Evolutionary conservation across 345 rosid species (phyloP), one percentile per base, ranked within the genome.

Genomic region (Populus euphratica): DNA sequence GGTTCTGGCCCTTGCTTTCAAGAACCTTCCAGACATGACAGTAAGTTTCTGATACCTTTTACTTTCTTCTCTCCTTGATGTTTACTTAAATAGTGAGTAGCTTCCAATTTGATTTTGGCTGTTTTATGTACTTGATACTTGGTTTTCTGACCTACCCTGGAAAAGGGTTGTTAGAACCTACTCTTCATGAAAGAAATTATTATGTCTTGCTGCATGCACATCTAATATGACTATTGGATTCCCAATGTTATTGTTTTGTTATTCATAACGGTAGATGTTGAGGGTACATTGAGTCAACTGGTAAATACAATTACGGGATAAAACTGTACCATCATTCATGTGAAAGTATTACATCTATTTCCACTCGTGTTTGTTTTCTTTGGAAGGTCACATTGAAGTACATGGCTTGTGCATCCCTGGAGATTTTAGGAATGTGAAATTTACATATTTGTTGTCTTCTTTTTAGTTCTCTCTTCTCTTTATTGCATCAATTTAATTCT

Each of bases 1-100:
- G 67, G 99, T 96, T 79, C 87, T 96, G 83, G 98, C 99, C 66
- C 98, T 96, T 83, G 99, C 97, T 69, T 94, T 76, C 84, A 96
- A 91, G 88, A 72, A 95, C 69, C 93, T 94, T 85, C 98, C 98
- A 8, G 98, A 96, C 64, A 96, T 96, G 99, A 92, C 91, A 77
- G 99, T 92, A 85, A 84, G 93, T 78, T 67, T 67, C 36, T 65
- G 36, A 68, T 59, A 61, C 2, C 29, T 43, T n/a, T 67, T 10
- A 14, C 8, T 3, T 47, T 59, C 64, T 68, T 56, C 3, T 76
- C 9, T 17, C 13, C 38, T 65, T 31, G 5, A 8, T 6, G 0
- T 20, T 18, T 52, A 7, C 23, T 52, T 52, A 18, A 52, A 20
- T 52, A 52, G 59, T 6, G 23, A 1, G n/a, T 5, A 6, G 6